Conservation (phyloP, 2,329 filamentous ascomycete genomes). For the Diplodia sapinea region DNA sequence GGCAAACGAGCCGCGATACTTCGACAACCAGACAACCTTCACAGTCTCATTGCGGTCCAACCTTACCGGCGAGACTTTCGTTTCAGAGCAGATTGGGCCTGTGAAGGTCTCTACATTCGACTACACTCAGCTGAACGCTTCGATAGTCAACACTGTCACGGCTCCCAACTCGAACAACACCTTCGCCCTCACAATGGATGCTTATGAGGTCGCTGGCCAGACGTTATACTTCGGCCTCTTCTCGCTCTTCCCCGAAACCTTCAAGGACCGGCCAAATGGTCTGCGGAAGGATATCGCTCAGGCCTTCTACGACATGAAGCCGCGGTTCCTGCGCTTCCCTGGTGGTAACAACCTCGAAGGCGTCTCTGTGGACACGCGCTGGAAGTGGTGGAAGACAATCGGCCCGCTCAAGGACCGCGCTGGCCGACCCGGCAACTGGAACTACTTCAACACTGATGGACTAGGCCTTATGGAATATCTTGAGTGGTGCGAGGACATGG, state of each 20-base stretch:
- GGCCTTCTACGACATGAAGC: conserved; percentile 50
- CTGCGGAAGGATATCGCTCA: conserved; percentile 58
- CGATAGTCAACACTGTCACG: conserved; percentile 51
- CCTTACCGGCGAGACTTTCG: conserved; percentile 52
- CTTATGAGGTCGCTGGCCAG: conserved; percentile 47
- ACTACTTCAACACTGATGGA: conserved; percentile 53
- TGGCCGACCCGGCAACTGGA: conserved; percentile 54
- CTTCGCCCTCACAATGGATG: conserved; percentile 58
- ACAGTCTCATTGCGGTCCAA: conserved; percentile 49
- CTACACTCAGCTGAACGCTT: conserved; percentile 45
- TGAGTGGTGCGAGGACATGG: conserved; percentile 55
- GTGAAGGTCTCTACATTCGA: conserved; percentile 36
- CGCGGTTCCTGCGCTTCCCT: conserved; percentile 58
- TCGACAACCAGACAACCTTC: conserved; percentile 45
- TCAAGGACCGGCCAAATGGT: conserved; percentile 59
- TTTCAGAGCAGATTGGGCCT: conserved; percentile 40
- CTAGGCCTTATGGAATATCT: conserved; percentile 57
- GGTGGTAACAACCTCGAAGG: conserved; percentile 60
- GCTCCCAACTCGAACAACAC: conserved; percentile 59
- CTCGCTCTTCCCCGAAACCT: conserved; percentile 61
- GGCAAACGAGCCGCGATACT: conserved; percentile 43
- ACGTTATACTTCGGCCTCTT: conserved; percentile 60
- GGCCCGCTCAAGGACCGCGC: conserved; percentile 56
- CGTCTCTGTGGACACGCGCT: conserved; percentile 43
- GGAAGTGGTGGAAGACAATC: conserved; percentile 61